Conservation (phyloP, 257 asterid genomes). For the Nicotiana benthamiana region DNA sequence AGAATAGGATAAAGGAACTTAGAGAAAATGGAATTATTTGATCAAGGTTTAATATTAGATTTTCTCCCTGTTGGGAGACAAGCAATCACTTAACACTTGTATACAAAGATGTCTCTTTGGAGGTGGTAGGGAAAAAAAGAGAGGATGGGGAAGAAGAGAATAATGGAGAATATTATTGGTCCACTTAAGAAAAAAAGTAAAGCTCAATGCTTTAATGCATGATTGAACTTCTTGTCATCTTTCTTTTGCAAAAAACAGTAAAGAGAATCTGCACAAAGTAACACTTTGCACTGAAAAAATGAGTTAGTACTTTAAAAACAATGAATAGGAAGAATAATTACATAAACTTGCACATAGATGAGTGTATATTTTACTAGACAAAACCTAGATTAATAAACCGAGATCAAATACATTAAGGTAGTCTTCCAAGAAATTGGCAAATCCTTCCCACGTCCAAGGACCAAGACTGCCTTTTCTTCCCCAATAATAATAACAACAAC, state of each 20-base stretch:
- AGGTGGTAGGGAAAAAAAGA: neutral
- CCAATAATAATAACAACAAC: no score
- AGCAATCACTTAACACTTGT: conserved; percentile 10
- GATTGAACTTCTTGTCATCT: neutral
- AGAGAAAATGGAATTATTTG: neutral
- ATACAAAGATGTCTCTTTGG: conserved; percentile 4
- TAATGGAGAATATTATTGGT: neutral
- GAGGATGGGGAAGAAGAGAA: neutral
- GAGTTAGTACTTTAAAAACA: neutral
- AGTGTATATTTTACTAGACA: neutral
- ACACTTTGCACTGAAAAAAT: neutral
- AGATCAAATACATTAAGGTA: neutral
- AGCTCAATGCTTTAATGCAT: conserved; percentile 5
- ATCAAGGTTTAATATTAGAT: conserved; percentile 24
- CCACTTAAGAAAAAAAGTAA: neutral
- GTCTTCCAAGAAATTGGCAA: neutral
- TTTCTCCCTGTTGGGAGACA: conserved; percentile 80
- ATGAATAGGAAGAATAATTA: neutral
- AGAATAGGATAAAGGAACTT: neutral
- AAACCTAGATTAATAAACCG: neutral
- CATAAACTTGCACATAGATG: neutral
- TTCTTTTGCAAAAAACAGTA: neutral
- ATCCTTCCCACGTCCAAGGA: neutral
- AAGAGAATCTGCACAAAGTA: neutral
- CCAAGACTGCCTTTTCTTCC: neutral